phyloP scores from a whole-genome alignment of 1,139 yeast genomes.

The Pichia sp. region DNA sequence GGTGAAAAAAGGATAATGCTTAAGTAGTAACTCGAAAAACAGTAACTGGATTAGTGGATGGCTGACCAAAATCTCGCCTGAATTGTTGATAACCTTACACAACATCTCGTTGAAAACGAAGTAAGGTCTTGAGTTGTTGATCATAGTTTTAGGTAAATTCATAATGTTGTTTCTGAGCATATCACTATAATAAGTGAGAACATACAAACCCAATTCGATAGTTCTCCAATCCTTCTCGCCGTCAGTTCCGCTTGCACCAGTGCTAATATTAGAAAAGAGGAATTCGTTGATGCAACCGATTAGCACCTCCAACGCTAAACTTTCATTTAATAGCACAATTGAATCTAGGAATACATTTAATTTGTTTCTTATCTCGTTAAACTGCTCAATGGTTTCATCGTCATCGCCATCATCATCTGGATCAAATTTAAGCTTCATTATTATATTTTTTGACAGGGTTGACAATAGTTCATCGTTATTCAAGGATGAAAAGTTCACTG shows the following conservation, averaged over 20 bases:
- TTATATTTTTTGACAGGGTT: constrained; percentile 61
- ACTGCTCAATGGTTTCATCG: constrained; percentile 65
- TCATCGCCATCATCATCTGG: constrained; percentile 71
- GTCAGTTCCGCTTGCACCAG: not conserved
- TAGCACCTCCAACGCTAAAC: constrained; percentile 65
- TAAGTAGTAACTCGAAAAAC: constrained; percentile 80
- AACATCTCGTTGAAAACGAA: constrained; percentile 58
- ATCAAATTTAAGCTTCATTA: constrained; percentile 76
- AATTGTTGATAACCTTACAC: constrained; percentile 54
- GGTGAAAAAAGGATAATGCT: constrained; percentile 66
- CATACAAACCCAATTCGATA: constrained; percentile 81
- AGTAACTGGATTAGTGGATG: constrained; percentile 78
- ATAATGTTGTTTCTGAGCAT: constrained; percentile 70
- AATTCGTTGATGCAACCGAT: constrained; percentile 63
- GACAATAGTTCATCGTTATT: constrained; percentile 48
- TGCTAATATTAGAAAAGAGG: constrained; percentile 36
- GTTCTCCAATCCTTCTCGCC: constrained; percentile 58
- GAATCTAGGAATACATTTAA: constrained; percentile 80
- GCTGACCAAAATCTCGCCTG: constrained; percentile 42
- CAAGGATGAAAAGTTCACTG: constrained; percentile 31
- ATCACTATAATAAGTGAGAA: constrained; percentile 75
- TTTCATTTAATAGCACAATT: constrained; percentile 71
- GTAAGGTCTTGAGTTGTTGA: constrained; percentile 58
- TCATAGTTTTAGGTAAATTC: constrained; percentile 60
- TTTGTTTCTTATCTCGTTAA: constrained; percentile 68